Evolutionary conservation across 768 basidiomycete species (phyloP).

Genomic region (Suillus discolor): DNA sequence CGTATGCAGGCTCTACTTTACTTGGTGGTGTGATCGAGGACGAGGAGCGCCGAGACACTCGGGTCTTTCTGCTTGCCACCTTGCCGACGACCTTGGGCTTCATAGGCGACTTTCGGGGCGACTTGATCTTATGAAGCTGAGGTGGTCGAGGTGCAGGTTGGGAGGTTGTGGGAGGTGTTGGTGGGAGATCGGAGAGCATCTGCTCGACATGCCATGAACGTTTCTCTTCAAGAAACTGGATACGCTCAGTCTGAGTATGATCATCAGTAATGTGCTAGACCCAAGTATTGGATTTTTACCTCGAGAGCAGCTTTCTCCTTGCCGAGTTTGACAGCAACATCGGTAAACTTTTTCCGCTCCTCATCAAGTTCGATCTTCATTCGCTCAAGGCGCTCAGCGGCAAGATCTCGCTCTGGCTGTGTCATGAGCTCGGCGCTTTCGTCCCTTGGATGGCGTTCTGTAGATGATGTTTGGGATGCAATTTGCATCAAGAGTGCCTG

Average conservation of each 20-base stretch:
- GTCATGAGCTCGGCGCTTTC: slow-evolving; percentile 56
- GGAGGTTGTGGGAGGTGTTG: slow-evolving; percentile 37
- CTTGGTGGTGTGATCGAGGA: slow-evolving; percentile 38
- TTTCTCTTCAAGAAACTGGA: slow-evolving; percentile 67
- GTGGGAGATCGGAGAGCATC: slow-evolving; percentile 61
- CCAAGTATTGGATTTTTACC: slow-evolving; percentile 41
- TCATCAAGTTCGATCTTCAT: slow-evolving; percentile 61
- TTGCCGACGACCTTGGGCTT: slow-evolving; percentile 51
- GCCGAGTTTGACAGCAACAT: slow-evolving; percentile 62
- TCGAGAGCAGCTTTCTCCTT: slow-evolving; percentile 68
- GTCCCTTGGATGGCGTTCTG: slow-evolving; percentile 34
- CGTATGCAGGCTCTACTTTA: slow-evolving; percentile 46
- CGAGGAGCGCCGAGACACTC: slow-evolving; percentile 50
- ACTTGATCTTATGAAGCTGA: slow-evolving; percentile 31
- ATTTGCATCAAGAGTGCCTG: slow-evolving; percentile 61
- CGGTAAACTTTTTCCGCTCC: slow-evolving; percentile 65
- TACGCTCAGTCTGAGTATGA: slow-evolving; percentile 54
- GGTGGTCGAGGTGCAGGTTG: slow-evolving; percentile 29
- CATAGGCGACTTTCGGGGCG: slow-evolving; percentile 46
- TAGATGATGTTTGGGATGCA: slow-evolving; percentile 37
- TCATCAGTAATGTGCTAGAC: slow-evolving; percentile 12
- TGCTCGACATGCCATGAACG: slow-evolving; percentile 70
- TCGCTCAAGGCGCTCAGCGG: slow-evolving; percentile 53
- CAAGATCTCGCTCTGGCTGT: slow-evolving; percentile 53
- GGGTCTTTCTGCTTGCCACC: slow-evolving; percentile 47